A percentile compares a stretch with the other conserved stretches of the same genome.
phyloP scores from a whole-genome alignment of 768 basidiomycete genomes.

The Pisolithus tinctorius region DNA sequence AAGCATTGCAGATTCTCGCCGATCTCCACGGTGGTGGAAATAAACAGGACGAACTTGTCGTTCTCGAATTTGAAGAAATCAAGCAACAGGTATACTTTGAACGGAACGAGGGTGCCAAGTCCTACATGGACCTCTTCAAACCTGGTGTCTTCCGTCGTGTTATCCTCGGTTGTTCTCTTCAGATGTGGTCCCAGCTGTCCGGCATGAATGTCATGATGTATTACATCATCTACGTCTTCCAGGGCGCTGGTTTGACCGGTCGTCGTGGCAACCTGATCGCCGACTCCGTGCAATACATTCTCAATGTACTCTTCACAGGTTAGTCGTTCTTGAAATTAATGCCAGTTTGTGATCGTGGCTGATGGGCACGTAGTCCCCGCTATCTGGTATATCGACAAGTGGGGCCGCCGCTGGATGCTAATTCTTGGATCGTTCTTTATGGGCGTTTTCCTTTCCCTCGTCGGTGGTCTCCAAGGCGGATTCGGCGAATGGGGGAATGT shows the following conservation, averaged over 20 bases:
- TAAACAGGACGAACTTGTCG: slow-evolving; percentile 50
- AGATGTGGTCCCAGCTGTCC: slow-evolving; percentile 75
- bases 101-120: slow-evolving; percentile 63
- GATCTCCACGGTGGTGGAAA: slow-evolving; percentile 66
- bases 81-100: slow-evolving; percentile 50
- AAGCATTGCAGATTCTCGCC: slow-evolving; percentile 66
- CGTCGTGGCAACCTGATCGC: slow-evolving; percentile 71
- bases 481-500: slow-evolving; percentile 59
- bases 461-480: slow-evolving; percentile 65
- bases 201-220: slow-evolving; percentile 83
- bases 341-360: neutral
- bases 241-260: slow-evolving; percentile 71
- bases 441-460: slow-evolving; percentile 74
- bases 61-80: slow-evolving; percentile 68
- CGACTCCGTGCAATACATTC: slow-evolving; percentile 53
- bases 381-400: slow-evolving; percentile 63
- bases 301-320: slow-evolving; percentile 32
- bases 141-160: slow-evolving; percentile 66
- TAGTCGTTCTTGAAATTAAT: neutral
- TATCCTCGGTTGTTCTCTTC: slow-evolving; percentile 58
- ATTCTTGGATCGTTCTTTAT: slow-evolving; percentile 58
- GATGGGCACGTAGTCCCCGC: slow-evolving; percentile 28
- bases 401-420: slow-evolving; percentile 75
- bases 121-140: slow-evolving; percentile 59
- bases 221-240: slow-evolving; percentile 59